phyloP scores from a whole-genome alignment of 1,139 yeast genomes.

The Yamadazyma mexicana region DNA sequence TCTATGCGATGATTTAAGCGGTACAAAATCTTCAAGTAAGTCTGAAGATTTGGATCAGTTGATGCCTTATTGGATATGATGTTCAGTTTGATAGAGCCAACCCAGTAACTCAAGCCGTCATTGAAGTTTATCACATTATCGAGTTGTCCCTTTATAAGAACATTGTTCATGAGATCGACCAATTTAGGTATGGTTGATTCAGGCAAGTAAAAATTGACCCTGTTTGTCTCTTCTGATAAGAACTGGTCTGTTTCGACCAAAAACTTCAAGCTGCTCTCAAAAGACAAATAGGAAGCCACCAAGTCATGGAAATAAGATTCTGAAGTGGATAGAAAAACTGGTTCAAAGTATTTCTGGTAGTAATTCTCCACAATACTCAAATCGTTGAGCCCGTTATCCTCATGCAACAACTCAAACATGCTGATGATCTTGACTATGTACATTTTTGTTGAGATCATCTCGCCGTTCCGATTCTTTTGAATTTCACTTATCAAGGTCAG shows the following conservation, averaged over 20 bases:
- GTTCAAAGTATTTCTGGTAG: conserved; percentile 68
- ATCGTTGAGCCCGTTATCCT: conserved; percentile 32
- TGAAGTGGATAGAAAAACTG: conserved; percentile 55
- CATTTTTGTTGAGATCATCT: conserved; percentile 49
- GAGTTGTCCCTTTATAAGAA: conserved; percentile 62
- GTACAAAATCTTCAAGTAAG: conserved; percentile 44
- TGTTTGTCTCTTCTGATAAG: conserved; percentile 57
- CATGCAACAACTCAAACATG: conserved; percentile 63
- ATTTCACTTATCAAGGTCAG: conserved; percentile 57
- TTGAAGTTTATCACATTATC: conserved; percentile 23
- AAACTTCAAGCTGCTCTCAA: conserved; percentile 32
- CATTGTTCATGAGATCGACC: conserved; percentile 56
- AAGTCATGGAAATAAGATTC: conserved; percentile 53
- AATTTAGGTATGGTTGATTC: conserved; percentile 54
- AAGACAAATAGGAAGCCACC: conserved; percentile 22
- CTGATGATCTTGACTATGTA: conserved; percentile 58
- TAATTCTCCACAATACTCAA: conserved; percentile 49
- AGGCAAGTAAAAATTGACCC: conserved; percentile 59
- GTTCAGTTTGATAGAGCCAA: conserved; percentile 11
- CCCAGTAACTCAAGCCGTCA: conserved; percentile 15
- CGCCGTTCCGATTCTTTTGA: conserved; percentile 59
- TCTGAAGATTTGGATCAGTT: conserved; percentile 15
- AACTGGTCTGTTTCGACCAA: conserved; percentile 53
- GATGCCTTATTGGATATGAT: conserved; percentile 3
- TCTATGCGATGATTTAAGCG: conserved; percentile 58